Evolutionary conservation across 2,329 filamentous ascomycete genomes (phyloP).

Genomic region (Colletotrichum incanum): DNA sequence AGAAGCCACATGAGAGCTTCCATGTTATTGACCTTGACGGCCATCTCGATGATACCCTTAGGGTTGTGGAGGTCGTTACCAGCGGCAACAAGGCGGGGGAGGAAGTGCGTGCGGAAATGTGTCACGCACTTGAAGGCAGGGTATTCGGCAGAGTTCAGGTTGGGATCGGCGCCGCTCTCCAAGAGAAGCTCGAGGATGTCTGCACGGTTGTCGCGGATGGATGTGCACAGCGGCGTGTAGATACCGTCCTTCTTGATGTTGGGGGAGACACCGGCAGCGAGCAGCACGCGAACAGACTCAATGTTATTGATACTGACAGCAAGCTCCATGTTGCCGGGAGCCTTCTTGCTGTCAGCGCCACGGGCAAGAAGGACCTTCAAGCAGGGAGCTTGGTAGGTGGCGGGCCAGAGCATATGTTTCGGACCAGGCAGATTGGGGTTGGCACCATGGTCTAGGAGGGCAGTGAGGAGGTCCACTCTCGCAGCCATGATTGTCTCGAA

Average conservation of each 20-base stretch:
- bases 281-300: slow-evolving; percentile 71
- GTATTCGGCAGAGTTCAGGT: slow-evolving; percentile 74
- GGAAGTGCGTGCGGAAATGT: slow-evolving; percentile 73
- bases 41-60: slow-evolving; percentile 77
- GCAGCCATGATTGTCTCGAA: slow-evolving; percentile 73
- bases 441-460: slow-evolving; percentile 69
- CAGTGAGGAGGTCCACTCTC: slow-evolving; percentile 70
- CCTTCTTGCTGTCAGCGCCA: slow-evolving; percentile 73
- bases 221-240: slow-evolving; percentile 78
- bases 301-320: slow-evolving; percentile 75
- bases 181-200: slow-evolving; percentile 75
- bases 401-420: slow-evolving; percentile 79
- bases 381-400: slow-evolving; percentile 71
- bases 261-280: slow-evolving; percentile 72
- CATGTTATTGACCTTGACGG: slow-evolving; percentile 73
- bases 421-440: slow-evolving; percentile 79
- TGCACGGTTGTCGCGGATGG: slow-evolving; percentile 76
- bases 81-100: slow-evolving; percentile 72
- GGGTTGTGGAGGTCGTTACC: slow-evolving; percentile 73
- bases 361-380: slow-evolving; percentile 71
- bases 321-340: slow-evolving; percentile 76
- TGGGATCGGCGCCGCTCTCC: slow-evolving; percentile 72
- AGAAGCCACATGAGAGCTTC: slow-evolving; percentile 74
- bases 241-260: slow-evolving; percentile 76
- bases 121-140: slow-evolving; percentile 79